Percentiles rank a stretch among this genome's conserved stretches.
phyloP scores from a whole-genome alignment of 2,329 filamentous ascomycete genomes.

The Trichoderma semiorbis region DNA sequence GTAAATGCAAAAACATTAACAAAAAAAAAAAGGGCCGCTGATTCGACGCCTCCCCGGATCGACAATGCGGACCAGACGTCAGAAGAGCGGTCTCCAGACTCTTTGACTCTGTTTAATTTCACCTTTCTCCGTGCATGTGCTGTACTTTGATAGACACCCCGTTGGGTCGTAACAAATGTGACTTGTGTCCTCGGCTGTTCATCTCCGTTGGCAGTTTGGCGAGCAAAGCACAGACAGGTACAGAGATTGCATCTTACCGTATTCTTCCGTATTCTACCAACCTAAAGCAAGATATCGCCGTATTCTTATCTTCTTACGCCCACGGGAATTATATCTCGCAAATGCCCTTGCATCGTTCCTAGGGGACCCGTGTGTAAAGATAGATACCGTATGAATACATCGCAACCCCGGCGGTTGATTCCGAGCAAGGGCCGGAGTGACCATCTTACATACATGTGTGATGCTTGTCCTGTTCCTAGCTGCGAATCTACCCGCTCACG shows the following conservation, averaged over 20 bases:
- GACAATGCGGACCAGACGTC: neutral
- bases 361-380: neutral
- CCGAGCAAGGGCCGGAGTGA: neutral
- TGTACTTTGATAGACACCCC: neutral
- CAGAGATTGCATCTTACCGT: neutral
- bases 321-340: neutral
- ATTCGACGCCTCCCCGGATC: neutral
- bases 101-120: neutral
- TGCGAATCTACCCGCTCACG: neutral
- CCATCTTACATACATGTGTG: neutral
- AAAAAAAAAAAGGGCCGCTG: neutral
- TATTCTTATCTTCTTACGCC: neutral
- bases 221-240: neutral
- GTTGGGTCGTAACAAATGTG: neutral
- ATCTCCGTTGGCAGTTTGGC: neutral
- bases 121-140: neutral
- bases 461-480: neutral
- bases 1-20: neutral
- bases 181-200: neutral
- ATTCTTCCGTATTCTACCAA: neutral
- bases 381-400: too few species aligned
- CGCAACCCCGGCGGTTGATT: neutral
- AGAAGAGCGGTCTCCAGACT: constrained; percentile 5
- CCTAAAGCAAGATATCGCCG: neutral
- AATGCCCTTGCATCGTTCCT: neutral